Base-by-base conservation (phyloP, 495 filamentous ascomycete species). In the Haplographium delicatum region DNA sequence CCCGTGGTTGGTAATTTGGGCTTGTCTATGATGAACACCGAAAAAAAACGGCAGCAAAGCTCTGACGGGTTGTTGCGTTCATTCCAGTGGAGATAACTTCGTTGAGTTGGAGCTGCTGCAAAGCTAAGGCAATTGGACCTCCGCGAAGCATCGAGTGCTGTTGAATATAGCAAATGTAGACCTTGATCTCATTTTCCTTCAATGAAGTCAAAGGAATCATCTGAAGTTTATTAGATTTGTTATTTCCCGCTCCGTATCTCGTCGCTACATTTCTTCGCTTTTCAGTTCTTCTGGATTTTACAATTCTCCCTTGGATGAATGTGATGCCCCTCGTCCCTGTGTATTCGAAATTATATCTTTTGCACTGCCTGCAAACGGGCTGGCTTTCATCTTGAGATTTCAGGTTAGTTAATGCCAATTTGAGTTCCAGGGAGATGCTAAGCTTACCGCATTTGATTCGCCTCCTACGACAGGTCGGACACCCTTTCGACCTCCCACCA, bases 371-470 rank as follows among this genome's bases (percentile, higher is more conserved):
- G 35, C 46, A 49, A 16, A 40, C 13, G 6, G 46, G 46, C 6
- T 34, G 46, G 3, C 10, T 49, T 40, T 49, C 33, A 30, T 49
- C 46, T 49, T 31, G 28, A 23, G 5, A 16, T n/a, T n/a, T n/a
- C n/a, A 15, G 23, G 6, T 49, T 7, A 49, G 46, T 28, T 13
- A n/a, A n/a, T 9, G 7, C 23, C 24, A 15, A 27, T 40, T 30
- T 40, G n/a, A n/a, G 31, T 11, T 24, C 34, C 4, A 27, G n/a
- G 3, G 18, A 15, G 23, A n/a, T 1, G 40, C 15, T 18, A 3
- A 3, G 24, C 4, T 27, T n/a, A 49, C 46, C 46, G 16, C 46
- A 49, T 49, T 49, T 49, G 24, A 49, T 22, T 28, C 46, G 33
- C 11, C 46, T 10, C 4, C 33, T 20, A 23, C 46, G 46, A 40